Evolutionary conservation across 305 asterid genomes (phyloP).

Genomic region (Fraxinus platypoda): DNA sequence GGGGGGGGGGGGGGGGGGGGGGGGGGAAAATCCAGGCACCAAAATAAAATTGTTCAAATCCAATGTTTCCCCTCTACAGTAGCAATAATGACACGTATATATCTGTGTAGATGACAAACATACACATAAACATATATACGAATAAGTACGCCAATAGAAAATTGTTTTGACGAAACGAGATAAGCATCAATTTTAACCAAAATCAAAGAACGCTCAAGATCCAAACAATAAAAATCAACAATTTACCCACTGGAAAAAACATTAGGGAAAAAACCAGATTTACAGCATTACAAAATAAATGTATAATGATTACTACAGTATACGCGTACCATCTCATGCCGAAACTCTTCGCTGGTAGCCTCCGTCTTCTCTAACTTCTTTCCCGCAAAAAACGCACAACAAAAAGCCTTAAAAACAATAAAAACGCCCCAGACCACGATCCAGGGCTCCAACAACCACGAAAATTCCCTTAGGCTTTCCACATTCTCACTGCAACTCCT

Average conservation of each 20-base stretch:
- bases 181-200: slow-evolving; percentile 22
- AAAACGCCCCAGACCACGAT: slow-evolving; percentile 40
- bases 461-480: slow-evolving; percentile 37
- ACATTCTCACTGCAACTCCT: slow-evolving; percentile 48
- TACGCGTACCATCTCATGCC: slow-evolving; percentile 70
- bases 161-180: neutral
- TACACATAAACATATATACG: neutral
- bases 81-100: neutral
- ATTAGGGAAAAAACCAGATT: slow-evolving; percentile 13
- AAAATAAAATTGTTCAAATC: slow-evolving; percentile 4
- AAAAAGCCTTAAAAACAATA: slow-evolving; percentile 27
- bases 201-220: slow-evolving; percentile 34
- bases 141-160: slow-evolving; percentile 1
- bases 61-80: slow-evolving; percentile 12
- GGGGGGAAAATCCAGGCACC: neutral
- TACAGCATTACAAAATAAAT: slow-evolving; percentile 7
- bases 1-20: no score
- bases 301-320: neutral
- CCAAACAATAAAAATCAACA: slow-evolving; percentile 30
- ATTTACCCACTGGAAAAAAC: slow-evolving; percentile 28
- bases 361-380: slow-evolving; percentile 46
- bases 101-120: neutral
- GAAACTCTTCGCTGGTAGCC: slow-evolving; percentile 35
- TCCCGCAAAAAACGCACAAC: slow-evolving; percentile 27
- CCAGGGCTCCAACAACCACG: slow-evolving; percentile 36